Conservation (phyloP, 1,139 yeast genomes). For the Geotrichum phurueaensis region DNA sequence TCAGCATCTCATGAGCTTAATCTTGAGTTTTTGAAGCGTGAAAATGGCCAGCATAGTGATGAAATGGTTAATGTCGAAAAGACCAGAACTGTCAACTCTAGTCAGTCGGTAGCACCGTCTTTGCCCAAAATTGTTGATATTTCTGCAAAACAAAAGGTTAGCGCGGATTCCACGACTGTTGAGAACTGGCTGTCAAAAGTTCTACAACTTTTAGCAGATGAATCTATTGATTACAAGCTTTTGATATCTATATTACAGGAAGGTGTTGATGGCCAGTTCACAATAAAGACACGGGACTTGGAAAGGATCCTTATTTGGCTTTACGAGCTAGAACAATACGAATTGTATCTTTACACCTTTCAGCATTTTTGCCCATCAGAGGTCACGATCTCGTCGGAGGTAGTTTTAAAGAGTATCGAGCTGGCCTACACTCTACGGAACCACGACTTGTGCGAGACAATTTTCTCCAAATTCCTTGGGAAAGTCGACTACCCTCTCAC, state of each 20-base stretch:
- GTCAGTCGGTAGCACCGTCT: not conserved
- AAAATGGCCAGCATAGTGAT: not conserved
- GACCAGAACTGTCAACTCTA: not conserved
- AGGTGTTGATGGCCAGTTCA: not conserved
- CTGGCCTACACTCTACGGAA: not conserved
- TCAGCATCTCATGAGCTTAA: not conserved
- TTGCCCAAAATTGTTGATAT: not conserved
- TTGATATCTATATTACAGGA: not conserved
- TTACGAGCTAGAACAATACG: not conserved
- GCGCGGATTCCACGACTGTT: not conserved
- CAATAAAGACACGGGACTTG: not conserved
- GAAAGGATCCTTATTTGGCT: not conserved
- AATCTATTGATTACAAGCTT: not conserved
- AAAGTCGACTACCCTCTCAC: conserved; percentile 1
- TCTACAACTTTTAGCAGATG: not conserved
- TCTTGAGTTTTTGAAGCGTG: not conserved
- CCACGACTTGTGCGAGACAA: not conserved
- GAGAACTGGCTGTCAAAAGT: not conserved
- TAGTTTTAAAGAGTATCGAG: not conserved
- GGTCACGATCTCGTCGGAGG: not conserved
- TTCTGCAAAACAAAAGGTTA: not conserved
- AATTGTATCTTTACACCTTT: not conserved
- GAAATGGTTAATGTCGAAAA: not conserved
- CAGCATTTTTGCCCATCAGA: not conserved
- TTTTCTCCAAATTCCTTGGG: not conserved